Conservation (phyloP, 768 basidiomycete genomes). For the Rhizopogon vinicolor region DNA sequence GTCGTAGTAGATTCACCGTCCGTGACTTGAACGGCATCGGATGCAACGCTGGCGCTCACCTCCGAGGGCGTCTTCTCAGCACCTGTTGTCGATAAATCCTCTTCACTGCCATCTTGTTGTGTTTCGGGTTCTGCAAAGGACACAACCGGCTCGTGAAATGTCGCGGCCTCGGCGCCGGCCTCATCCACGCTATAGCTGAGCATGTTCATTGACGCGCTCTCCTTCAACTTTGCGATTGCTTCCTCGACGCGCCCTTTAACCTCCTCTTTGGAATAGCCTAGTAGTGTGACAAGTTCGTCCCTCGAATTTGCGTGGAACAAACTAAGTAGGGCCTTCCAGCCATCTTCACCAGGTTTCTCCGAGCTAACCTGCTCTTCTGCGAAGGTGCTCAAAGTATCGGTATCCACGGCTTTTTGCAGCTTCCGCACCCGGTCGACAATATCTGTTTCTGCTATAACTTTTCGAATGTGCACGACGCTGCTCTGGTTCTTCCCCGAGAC, state of each 20-base stretch:
- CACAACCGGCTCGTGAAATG: conserved; percentile 69
- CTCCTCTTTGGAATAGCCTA: conserved; percentile 91
- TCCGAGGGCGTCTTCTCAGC: conserved; percentile 54
- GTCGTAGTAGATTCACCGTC: conserved; percentile 83
- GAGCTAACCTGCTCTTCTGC: conserved; percentile 50
- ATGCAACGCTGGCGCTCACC: conserved; percentile 57
- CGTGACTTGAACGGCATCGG: conserved; percentile 56
- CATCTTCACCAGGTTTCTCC: conserved; percentile 37
- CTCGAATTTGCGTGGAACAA: conserved; percentile 87
- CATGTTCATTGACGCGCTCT: conserved; percentile 24
- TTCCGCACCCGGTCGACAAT: conserved; percentile 72
- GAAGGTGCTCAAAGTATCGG: conserved; percentile 55
- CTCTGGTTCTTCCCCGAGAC: conserved; percentile 81
- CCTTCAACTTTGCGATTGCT: conserved; percentile 73
- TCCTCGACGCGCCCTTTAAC: conserved; percentile 75
- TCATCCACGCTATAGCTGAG: conserved; percentile 32
- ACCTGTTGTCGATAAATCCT: conserved; percentile 21
- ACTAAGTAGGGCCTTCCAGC: conserved; percentile 87
- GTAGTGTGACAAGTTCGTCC: conserved; percentile 83
- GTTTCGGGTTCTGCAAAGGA: conserved; percentile 78
- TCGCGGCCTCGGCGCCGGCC: conserved; percentile 37
- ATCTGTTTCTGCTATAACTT: conserved; percentile 68
- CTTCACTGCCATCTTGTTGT: conserved; percentile 25
- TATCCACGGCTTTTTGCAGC: conserved; percentile 59
- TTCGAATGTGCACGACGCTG: conserved; percentile 73